Evolutionary conservation across 1,284 basidiomycete genomes (phyloP), one percentile per base, ranked within the genome.

Genomic region (Mycosarcoma mackinlayi): DNA sequence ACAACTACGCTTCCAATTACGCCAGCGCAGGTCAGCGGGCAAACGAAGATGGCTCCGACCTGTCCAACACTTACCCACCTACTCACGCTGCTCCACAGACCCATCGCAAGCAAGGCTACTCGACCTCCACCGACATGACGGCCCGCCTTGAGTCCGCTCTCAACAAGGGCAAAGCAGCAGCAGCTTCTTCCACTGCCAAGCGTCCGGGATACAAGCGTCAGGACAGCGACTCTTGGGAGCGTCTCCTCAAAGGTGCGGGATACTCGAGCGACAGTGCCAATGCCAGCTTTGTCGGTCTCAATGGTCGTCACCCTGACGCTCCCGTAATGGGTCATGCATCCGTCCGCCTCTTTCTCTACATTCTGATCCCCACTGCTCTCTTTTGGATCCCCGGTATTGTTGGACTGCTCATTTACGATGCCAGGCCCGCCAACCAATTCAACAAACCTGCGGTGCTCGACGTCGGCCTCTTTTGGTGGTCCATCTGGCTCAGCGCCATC

Each of bases 381-480:
- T 68, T 73, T 27, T 79, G 82, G 83, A 79, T 87, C 33, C 86
- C 86, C 4, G 87, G 86, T 18, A 92, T 94, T 63, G 82, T 94
- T 24, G 87, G 87, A 23, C 81, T 92, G 18, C 90, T 91, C 0
- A 85, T 83, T 6, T 78, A 76, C 46, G 46, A 64, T 27, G 75
- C 88, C 85, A 52, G 87, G 85, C 4, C 83, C 88, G 49, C 87
- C 87, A 16, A 85, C 83, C 44, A 77, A 85, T 66, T 86, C 85
- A 84, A 71, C 59, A 35, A 80, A 74, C 71, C 77, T 68, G 47
- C 69, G 81, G 28, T 89, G 88, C 66, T 77, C 87, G 83, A 54
- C 56, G 87, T 90, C 11, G 86, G 85, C 51, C 83, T 92, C 37
- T 55, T 92, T 10, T 94, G 89, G 88, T 95, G 92, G 92, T 92